Base-by-base conservation (phyloP, 2,329 filamentous ascomycete genomes). In the Hirsutella thompsonii region DNA sequence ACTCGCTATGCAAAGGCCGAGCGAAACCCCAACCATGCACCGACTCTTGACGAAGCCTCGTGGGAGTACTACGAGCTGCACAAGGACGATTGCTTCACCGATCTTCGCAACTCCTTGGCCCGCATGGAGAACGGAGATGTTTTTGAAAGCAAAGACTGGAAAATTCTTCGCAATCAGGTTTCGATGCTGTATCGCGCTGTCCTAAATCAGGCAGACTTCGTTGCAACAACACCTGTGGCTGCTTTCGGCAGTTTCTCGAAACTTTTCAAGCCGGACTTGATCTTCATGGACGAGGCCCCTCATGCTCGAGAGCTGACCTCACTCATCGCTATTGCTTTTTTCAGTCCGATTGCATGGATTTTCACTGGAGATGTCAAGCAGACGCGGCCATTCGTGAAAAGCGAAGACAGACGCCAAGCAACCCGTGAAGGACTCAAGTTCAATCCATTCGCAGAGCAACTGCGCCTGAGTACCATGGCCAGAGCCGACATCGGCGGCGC, bases 201-300 rank as follows among this genome's bases (percentile, higher is more conserved):
- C 0, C 49, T 70, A 0, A 45, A 44, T 2, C 48, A 57, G 3
- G 57, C 63, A 0, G 66, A 69, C 37, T 69, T 69, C 39, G 55
- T 70, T 2, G 65, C 66, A 0, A 67, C 67, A 0, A 69, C 67
- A 1, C 67, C 67, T 0, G 66, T 68, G 1, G 64, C 66, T 3
- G 60, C 63, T 0, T 59, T 55, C 4, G 58, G 58, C 0, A 47
- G 51, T 0, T 65, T 69, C 28, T 48, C 55, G 0, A 56, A 53
- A 2, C 52, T 87, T 6, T 86, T 88, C 26, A 81, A 83, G 47
- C 85, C 87, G 0, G 83, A 92, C 50, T 79, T 94, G 47, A 76
- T 92, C 1, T 89, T 94, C 54, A 84, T 93, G 47, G 87, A 89
- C 35, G 86, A 93, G 56, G 62, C 64, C 0, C 62, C 66, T 0